Evolutionary conservation across 345 rosid genomes (phyloP), one percentile per base, ranked within the genome.

Genomic region (Turritis glabra): DNA sequence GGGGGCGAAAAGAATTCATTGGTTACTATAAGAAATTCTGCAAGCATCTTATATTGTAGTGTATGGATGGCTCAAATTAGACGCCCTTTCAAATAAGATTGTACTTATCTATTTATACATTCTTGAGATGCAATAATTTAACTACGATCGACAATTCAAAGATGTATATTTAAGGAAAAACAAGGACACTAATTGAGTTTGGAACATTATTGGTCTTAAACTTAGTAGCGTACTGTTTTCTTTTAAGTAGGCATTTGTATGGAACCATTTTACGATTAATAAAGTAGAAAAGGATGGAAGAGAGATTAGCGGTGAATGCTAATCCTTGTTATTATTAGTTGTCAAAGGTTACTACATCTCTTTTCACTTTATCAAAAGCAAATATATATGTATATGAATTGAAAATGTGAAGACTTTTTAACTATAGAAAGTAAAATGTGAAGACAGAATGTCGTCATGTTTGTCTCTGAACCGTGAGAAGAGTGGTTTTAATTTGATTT

Each of bases 61-160:
- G 22, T 76, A 60, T 68, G 75, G 75, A 76, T 76, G 79, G 79
- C 13, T 69, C 14, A 76, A 43, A 69, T 44, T 13, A 61, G 15
- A 69, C 79, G 75, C 23, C 74, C 70, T 76, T 69, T 76, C 75
- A 71, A 69, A n/a, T n/a, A n/a, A n/a, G n/a, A n/a, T n/a, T n/a
- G n/a, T 60, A 26, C 5, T 50, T 26, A 75, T 68, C 63, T 75
- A 25, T 60, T 40, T 21, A 56, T 50, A 50, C 60, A 21, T 67
- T 37, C 10, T 55, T 35, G 50, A 64, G n/a, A 64, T 54, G 17
- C 57, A 18, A 23, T 72, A n/a, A 53, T 41, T 17, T 21, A 56
- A 47, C 50, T 47, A 22, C 1, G 5, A 23, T n/a, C 54, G 22
- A 60, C n/a, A 9, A 26, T 50, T 18, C 29, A 50, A 62, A 37